These are phyloP conservation scores for Corynespora cassiicola DNA, from an alignment of 2,329 filamentous ascomycete genomes.

Conservation along the genomic window DNA sequence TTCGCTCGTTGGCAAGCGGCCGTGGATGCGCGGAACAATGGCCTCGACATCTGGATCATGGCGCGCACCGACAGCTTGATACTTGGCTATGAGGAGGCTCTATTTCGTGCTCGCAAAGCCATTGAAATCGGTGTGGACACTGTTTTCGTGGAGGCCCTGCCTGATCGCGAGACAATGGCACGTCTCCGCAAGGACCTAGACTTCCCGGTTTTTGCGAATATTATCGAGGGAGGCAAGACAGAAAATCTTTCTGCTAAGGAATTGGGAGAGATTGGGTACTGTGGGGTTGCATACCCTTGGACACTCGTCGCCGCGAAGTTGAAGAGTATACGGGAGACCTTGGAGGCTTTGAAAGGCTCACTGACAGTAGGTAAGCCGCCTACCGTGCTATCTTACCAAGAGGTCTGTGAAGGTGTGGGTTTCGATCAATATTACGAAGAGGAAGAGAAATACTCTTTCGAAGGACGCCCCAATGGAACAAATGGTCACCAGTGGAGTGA, in stretches of 20 bases:
- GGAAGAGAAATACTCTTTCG: not conserved
- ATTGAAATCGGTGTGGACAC: slow-evolving; percentile 53
- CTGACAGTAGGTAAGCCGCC: slow-evolving; percentile 51
- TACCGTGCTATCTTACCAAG: slow-evolving; percentile 50
- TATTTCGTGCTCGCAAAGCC: slow-evolving; percentile 50
- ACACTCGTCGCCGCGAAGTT: slow-evolving; percentile 53
- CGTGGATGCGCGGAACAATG: slow-evolving; percentile 53
- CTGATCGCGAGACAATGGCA: slow-evolving; percentile 51
- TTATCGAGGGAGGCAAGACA: slow-evolving; percentile 51
- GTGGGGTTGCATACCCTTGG: slow-evolving; percentile 54
- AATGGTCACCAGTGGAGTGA: slow-evolving; percentile 1
- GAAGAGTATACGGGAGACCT: slow-evolving; percentile 47
- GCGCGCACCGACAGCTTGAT: slow-evolving; percentile 54
- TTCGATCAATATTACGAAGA: slow-evolving; percentile 43
- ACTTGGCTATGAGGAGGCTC: slow-evolving; percentile 54
- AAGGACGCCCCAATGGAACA: not conserved
- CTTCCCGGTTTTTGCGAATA: slow-evolving; percentile 17
- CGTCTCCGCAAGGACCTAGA: slow-evolving; percentile 9
- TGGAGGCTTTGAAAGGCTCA: slow-evolving; percentile 51
- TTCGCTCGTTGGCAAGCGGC: slow-evolving; percentile 56
- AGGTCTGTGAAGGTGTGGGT: slow-evolving; percentile 52
- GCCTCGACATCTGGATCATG: slow-evolving; percentile 54
- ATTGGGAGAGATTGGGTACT: slow-evolving; percentile 48
- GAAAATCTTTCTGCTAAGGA: slow-evolving; percentile 50
- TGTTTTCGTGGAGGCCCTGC: slow-evolving; percentile 55